Percentiles rank a stretch among this genome's conserved stretches.
Conservation (phyloP, 352 stramenopile genomes). For the Phytophthora podocarpi region DNA sequence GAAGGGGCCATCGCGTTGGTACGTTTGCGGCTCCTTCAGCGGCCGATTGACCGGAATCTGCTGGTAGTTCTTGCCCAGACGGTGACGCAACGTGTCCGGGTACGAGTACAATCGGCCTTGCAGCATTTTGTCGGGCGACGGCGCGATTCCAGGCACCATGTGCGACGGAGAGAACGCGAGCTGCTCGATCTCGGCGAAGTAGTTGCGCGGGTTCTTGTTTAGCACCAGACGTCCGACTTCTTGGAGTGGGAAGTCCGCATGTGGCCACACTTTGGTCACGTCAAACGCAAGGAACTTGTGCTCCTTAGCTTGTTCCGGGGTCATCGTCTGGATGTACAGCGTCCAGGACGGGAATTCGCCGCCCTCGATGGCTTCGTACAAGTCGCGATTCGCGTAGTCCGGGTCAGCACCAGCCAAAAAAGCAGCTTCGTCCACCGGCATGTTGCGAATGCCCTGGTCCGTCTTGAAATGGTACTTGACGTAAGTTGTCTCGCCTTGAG, state of each 20-base stretch:
- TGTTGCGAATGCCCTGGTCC: slow-evolving; percentile 81
- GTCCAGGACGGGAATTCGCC: slow-evolving; percentile 78
- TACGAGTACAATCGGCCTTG: slow-evolving; percentile 91
- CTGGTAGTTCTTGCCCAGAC: slow-evolving; percentile 90
- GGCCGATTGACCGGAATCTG: slow-evolving; percentile 90
- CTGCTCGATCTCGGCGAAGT: slow-evolving; percentile 93
- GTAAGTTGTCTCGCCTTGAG: slow-evolving; percentile 61
- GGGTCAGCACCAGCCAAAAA: slow-evolving; percentile 65
- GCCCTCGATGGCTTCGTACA: slow-evolving; percentile 85
- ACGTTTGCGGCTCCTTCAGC: slow-evolving; percentile 59
- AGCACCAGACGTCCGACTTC: slow-evolving; percentile 84
- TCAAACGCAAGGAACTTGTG: slow-evolving; percentile 84
- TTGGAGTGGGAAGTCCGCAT: slow-evolving; percentile 76
- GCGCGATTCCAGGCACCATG: slow-evolving; percentile 88
- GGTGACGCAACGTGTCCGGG: slow-evolving; percentile 87
- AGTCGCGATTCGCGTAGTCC: slow-evolving; percentile 85
- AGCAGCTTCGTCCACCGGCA: slow-evolving; percentile 69
- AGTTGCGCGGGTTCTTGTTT: slow-evolving; percentile 89
- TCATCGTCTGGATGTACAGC: slow-evolving; percentile 91
- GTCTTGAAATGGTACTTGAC: slow-evolving; percentile 94
- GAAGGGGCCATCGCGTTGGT: slow-evolving; percentile 78
- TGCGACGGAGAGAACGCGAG: slow-evolving; percentile 86
- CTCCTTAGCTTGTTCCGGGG: slow-evolving; percentile 57
- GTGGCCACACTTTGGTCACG: slow-evolving; percentile 91
- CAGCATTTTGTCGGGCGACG: slow-evolving; percentile 90